These are phyloP conservation scores for Quercus dentata DNA, from an alignment of 306 rosid genomes.

Conservation along the genomic window DNA sequence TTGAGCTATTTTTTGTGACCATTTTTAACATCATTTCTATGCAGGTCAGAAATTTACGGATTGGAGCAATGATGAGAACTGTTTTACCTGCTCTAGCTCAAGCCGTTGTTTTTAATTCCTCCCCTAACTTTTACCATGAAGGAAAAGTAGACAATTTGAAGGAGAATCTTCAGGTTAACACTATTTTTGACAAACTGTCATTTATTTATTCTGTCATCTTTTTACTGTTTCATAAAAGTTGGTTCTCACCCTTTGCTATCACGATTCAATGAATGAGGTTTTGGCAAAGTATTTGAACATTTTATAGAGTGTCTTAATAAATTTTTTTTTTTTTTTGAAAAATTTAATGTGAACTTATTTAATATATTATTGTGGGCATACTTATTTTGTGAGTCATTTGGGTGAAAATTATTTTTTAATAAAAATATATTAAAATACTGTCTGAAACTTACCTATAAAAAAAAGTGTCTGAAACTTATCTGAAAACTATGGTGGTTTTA, in stretches of 20 bases:
- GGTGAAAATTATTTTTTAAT: too few relatives aligned
- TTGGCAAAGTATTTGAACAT: background rate
- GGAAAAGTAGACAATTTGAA: conserved; percentile 53
- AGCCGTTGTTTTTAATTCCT: conserved; percentile 68
- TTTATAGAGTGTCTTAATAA: background rate
- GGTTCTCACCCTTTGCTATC: background rate
- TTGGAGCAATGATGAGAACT: conserved; percentile 91
- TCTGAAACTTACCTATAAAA: too few relatives aligned
- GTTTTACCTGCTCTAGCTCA: conserved; percentile 87
- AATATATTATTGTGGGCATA: background rate
- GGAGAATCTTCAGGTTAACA: conserved; percentile 77
- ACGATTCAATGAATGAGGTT: background rate
- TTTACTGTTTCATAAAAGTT: background rate
- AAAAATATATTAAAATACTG: too few relatives aligned
- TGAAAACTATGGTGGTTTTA: too few relatives aligned
- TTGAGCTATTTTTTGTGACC: background rate
- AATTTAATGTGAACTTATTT: background rate
- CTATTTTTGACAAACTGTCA: background rate
- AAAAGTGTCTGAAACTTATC: too few relatives aligned
- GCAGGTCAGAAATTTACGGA: conserved; percentile 80
- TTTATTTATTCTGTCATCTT: background rate
- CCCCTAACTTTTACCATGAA: conserved; percentile 35
- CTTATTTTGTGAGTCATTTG: background rate
- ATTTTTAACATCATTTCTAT: conserved; percentile 18
- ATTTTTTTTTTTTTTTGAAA: background rate